phyloP scores from a whole-genome alignment of 1,284 basidiomycete genomes.

The Ganoderma lucidum region DNA sequence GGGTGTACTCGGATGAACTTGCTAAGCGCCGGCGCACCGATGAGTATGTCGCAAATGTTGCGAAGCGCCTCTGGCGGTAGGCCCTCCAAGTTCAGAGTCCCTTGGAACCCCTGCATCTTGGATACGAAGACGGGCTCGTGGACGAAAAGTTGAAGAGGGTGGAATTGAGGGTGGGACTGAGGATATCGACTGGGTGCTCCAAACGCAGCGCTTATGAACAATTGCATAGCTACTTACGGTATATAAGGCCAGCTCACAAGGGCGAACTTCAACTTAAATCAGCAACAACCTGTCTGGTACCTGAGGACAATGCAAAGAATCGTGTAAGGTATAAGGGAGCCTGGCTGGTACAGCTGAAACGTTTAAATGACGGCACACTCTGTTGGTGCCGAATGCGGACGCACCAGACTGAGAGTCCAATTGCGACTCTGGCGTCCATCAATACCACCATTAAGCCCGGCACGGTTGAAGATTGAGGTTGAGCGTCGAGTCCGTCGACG shows the following conservation, averaged over 20 bases:
- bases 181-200: background rate
- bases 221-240: background rate
- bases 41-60: background rate
- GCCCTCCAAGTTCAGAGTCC: background rate
- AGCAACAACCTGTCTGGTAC: background rate
- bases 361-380: background rate
- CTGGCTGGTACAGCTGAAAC: background rate
- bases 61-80: background rate
- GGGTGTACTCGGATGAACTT: background rate
- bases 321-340: background rate
- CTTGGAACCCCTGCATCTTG: background rate
- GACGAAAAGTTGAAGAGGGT: background rate
- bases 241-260: background rate
- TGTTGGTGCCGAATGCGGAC: background rate
- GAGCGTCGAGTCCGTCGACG: background rate
- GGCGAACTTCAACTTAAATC: background rate
- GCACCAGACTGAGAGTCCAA: background rate
- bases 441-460: background rate
- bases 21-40: background rate
- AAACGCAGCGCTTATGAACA: background rate
- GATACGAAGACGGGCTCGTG: background rate
- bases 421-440: background rate
- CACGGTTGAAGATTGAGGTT: background rate
- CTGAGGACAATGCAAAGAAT: background rate
- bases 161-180: background rate